phyloP scores from a whole-genome alignment of 208 protist genomes.

The Crithidia mellificae region DNA sequence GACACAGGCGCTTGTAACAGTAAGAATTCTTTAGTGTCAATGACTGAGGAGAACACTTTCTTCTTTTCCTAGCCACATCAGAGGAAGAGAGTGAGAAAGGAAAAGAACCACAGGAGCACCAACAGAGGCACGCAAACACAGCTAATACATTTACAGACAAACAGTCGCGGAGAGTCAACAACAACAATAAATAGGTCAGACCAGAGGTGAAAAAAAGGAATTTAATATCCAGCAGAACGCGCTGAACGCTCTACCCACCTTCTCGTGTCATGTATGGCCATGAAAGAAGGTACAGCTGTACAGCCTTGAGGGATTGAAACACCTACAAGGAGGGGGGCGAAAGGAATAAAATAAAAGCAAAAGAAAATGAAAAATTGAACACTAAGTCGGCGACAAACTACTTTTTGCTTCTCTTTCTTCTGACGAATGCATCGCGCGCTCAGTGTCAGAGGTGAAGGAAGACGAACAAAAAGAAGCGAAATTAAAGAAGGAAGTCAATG shows the following conservation, averaged over 20 bases:
- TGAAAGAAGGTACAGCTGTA: constrained; percentile 13
- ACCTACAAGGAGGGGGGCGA: neutral
- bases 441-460: too few species aligned
- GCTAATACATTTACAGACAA: neutral
- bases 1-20: too few species aligned
- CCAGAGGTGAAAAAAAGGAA: neutral
- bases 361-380: neutral
- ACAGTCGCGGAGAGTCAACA: neutral
- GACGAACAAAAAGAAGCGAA: neutral
- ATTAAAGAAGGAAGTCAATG: neutral
- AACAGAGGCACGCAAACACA: too few species aligned
- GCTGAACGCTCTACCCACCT: constrained; percentile 9
- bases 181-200: neutral
- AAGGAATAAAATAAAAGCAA: neutral
- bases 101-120: too few species aligned
- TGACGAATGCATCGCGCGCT: too few species aligned
- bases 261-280: constrained; percentile 20
- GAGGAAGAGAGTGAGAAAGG: too few species aligned
- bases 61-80: too few species aligned
- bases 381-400: neutral
- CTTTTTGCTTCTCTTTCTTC: neutral
- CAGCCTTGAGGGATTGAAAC: constrained; percentile 8
- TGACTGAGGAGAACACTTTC: too few species aligned
- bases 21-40: too few species aligned
- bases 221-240: constrained; percentile 4